These are phyloP conservation scores for Wallacemonas sp. DNA, from an alignment of 208 protist species.

Conservation along the genomic window DNA sequence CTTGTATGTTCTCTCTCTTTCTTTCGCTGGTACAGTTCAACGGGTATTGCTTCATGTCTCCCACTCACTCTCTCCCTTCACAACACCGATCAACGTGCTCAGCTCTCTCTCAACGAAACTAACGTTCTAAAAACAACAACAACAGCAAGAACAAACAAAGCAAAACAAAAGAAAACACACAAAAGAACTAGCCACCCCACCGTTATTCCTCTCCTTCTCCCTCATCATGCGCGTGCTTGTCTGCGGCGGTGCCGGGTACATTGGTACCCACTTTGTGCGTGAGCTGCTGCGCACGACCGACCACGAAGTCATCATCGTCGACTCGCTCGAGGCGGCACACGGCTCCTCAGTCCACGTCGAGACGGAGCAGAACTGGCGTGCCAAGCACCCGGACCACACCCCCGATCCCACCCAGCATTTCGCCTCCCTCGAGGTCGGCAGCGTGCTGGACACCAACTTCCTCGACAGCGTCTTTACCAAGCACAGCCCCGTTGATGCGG, in stretches of 20 bases:
- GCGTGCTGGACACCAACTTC: constrained; percentile 79
- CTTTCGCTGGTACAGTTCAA: not conserved
- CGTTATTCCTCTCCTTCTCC: constrained; percentile 1
- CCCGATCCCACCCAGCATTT: constrained; percentile 25
- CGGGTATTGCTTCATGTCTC: not conserved
- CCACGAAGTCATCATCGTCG: constrained; percentile 94
- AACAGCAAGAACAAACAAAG: constrained; percentile 2
- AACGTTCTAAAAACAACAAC: not conserved
- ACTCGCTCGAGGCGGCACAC: constrained; percentile 89
- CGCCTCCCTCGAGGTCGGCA: constrained; percentile 73
- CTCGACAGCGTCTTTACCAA: constrained; percentile 90
- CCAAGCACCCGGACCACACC: constrained; percentile 12
- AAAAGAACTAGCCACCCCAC: not conserved
- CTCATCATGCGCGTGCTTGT: constrained; percentile 87
- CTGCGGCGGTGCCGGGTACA: constrained; percentile 97
- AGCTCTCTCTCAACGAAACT: not conserved
- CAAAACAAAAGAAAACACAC: constrained; percentile 12
- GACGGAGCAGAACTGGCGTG: constrained; percentile 44
- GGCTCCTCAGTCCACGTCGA: constrained; percentile 55
- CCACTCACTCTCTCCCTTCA: not conserved
- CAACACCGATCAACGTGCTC: too few species aligned
- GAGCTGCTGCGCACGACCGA: constrained; percentile 80
- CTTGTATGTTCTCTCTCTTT: not conserved
- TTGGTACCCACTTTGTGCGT: constrained; percentile 96
- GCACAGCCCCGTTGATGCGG: constrained; percentile 82